Percentiles rank a stretch among this genome's conserved stretches.
phyloP scores from a whole-genome alignment of 2,329 filamentous ascomycete species.

The Annulohypoxylon truncatum region DNA sequence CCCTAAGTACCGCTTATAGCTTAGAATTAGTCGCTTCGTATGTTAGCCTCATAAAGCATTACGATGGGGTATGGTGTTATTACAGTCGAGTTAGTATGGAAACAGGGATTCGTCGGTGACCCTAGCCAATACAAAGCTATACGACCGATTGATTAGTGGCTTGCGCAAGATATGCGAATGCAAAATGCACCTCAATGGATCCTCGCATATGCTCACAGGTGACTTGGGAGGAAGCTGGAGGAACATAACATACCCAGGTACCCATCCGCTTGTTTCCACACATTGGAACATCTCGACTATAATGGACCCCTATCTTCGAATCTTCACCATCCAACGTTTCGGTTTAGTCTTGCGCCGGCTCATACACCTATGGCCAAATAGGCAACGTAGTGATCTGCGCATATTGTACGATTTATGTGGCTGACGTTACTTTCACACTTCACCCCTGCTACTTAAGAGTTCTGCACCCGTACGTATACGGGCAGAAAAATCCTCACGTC shows the following conservation, averaged over 20 bases:
- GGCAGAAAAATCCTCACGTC: slow-evolving; percentile 10
- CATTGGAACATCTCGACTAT: slow-evolving; percentile 13
- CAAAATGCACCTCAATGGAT: slow-evolving; percentile 38
- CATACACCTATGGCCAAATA: slow-evolving; percentile 23
- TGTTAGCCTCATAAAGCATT: slow-evolving; percentile 31
- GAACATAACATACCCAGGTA: slow-evolving; percentile 12
- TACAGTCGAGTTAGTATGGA: slow-evolving; percentile 3
- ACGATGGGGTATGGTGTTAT: slow-evolving; percentile 23
- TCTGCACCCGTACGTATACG: slow-evolving; percentile 17
- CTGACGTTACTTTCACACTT: slow-evolving; percentile 32
- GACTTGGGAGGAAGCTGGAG: neutral
- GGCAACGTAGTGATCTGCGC: slow-evolving; percentile 34
- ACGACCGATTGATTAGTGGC: slow-evolving; percentile 35
- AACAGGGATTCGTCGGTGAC: slow-evolving; percentile 26
- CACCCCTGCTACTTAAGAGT: slow-evolving; percentile 21
- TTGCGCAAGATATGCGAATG: slow-evolving; percentile 39
- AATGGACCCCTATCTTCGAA: slow-evolving; percentile 31
- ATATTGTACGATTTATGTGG: slow-evolving; percentile 26
- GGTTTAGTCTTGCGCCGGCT: slow-evolving; percentile 8
- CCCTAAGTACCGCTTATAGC: slow-evolving; percentile 13
- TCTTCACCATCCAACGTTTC: slow-evolving; percentile 19
- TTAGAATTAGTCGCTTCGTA: slow-evolving; percentile 13
- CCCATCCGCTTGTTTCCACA: neutral
- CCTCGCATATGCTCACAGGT: slow-evolving; percentile 23
- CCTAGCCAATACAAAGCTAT: slow-evolving; percentile 31